Evolutionary conservation across 2,329 filamentous ascomycete genomes (phyloP).

Genomic region (Nemania sp.): DNA sequence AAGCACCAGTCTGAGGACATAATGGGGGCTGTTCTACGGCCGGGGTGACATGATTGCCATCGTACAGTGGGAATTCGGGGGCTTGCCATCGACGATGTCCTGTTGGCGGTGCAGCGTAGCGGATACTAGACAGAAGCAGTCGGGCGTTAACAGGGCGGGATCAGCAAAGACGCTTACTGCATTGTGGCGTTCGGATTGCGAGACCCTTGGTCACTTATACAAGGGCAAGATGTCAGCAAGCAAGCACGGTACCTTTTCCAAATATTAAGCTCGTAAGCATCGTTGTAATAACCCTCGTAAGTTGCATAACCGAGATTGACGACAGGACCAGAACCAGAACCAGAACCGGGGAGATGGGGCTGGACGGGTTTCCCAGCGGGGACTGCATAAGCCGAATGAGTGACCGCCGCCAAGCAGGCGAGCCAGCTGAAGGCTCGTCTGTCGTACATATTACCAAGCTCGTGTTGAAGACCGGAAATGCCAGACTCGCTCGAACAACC

Average conservation of each 20-base stretch:
- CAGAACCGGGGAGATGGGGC: background rate
- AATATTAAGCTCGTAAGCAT: constrained; percentile 34
- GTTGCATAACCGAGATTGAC: constrained; percentile 37
- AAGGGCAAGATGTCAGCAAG: background rate
- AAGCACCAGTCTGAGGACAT: constrained; percentile 38
- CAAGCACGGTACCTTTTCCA: constrained; percentile 33
- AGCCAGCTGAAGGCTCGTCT: background rate
- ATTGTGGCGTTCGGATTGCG: background rate
- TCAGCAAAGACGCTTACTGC: background rate
- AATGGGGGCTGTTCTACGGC: constrained; percentile 38
- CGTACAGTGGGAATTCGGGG: constrained; percentile 30
- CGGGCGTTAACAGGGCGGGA: constrained; percentile 3
- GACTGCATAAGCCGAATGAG: too few relatives aligned
- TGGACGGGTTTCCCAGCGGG: background rate
- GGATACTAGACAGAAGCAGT: constrained; percentile 29
- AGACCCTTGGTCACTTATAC: background rate
- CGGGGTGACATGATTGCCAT: constrained; percentile 24
- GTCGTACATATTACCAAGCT: constrained; percentile 1
- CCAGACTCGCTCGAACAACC: background rate
- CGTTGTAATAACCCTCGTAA: constrained; percentile 35
- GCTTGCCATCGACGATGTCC: constrained; percentile 38
- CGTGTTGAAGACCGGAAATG: background rate
- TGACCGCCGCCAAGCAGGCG: constrained; percentile 1
- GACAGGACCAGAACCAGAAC: constrained; percentile 12
- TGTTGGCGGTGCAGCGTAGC: constrained; percentile 38